Percentiles rank a stretch among this genome's conserved stretches.
These are phyloP conservation scores for Chrysoporthe puriensis DNA, from an alignment of 2,329 filamentous ascomycete species.

Conservation along the genomic window DNA sequence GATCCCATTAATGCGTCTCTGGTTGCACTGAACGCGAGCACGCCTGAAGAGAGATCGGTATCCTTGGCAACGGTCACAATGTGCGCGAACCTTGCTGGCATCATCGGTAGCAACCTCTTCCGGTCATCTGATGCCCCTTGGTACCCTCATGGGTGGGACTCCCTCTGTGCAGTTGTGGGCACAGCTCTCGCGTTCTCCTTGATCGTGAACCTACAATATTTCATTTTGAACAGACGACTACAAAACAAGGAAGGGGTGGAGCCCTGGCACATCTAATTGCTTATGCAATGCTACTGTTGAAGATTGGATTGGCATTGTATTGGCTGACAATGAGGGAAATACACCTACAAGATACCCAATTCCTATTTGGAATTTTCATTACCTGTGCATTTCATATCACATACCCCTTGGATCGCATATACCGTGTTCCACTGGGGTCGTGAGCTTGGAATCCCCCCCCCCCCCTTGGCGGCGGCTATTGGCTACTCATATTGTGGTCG, in stretches of 20 bases:
- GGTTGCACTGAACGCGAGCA: slow-evolving; percentile 28
- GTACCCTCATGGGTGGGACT: slow-evolving; percentile 20
- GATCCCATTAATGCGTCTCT: slow-evolving; percentile 33
- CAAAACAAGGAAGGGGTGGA: slow-evolving; percentile 10
- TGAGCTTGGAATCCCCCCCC: too few species aligned
- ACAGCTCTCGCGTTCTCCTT: slow-evolving; percentile 17
- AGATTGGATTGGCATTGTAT: background rate
- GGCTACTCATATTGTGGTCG: too few species aligned
- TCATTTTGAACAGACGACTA: slow-evolving; percentile 10
- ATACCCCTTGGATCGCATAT: background rate
- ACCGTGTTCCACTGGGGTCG: too few species aligned
- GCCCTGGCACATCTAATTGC: slow-evolving; percentile 9
- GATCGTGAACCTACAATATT: slow-evolving; percentile 17
- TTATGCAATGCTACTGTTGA: background rate
- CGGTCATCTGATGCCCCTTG: slow-evolving; percentile 47
- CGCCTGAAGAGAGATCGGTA: slow-evolving; percentile 25
- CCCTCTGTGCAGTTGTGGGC: slow-evolving; percentile 15
- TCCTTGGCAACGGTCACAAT: slow-evolving; percentile 57
- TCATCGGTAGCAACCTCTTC: slow-evolving; percentile 65
- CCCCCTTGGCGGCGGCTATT: too few species aligned
- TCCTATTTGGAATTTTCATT: background rate
- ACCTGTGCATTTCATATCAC: background rate
- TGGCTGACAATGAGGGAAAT: too few species aligned
- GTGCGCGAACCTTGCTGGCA: slow-evolving; percentile 64
- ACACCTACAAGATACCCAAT: too few species aligned